Conservation (phyloP, 1,139 yeast genomes). For the Taphrina sp. region DNA sequence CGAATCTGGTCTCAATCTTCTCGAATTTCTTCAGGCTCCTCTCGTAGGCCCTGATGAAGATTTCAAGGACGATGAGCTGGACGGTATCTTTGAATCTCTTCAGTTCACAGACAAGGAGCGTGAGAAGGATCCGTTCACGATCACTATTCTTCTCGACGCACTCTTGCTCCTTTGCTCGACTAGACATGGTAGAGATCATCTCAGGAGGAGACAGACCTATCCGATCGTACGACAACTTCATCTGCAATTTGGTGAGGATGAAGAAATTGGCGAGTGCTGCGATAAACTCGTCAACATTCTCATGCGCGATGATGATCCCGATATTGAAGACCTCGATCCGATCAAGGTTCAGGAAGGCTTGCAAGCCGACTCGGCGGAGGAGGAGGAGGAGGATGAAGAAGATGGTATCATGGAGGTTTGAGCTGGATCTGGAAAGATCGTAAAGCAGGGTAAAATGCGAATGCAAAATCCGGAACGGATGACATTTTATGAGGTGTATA, state of each 20-base stretch:
- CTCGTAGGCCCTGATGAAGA: constrained; percentile 70
- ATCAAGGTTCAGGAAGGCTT: constrained; percentile 33
- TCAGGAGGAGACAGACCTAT: constrained; percentile 77
- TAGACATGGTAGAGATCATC: constrained; percentile 63
- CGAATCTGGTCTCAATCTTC: constrained; percentile 65
- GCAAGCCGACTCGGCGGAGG: constrained; percentile 8
- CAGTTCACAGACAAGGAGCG: constrained; percentile 75
- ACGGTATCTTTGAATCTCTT: constrained; percentile 82
- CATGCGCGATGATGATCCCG: constrained; percentile 39
- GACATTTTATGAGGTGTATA: too few species aligned
- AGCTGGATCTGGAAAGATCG: too few species aligned
- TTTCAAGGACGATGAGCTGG: constrained; percentile 72
- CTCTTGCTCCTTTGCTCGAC: constrained; percentile 67
- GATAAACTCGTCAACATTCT: constrained; percentile 38
- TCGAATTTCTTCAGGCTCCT: constrained; percentile 80
- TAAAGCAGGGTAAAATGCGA: too few species aligned
- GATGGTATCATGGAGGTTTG: constrained; percentile 15
- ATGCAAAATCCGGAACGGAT: too few species aligned
- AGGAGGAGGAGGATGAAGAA: constrained; percentile 32
- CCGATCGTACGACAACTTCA: constrained; percentile 83
- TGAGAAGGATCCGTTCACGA: constrained; percentile 66
- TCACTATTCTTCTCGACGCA: constrained; percentile 58
- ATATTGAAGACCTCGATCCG: constrained; percentile 9
- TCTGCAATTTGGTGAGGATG: constrained; percentile 58
- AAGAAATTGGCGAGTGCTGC: constrained; percentile 56